These are phyloP conservation scores for Podaxis pistillaris DNA, from an alignment of 768 basidiomycete genomes.

Conservation along the genomic window DNA sequence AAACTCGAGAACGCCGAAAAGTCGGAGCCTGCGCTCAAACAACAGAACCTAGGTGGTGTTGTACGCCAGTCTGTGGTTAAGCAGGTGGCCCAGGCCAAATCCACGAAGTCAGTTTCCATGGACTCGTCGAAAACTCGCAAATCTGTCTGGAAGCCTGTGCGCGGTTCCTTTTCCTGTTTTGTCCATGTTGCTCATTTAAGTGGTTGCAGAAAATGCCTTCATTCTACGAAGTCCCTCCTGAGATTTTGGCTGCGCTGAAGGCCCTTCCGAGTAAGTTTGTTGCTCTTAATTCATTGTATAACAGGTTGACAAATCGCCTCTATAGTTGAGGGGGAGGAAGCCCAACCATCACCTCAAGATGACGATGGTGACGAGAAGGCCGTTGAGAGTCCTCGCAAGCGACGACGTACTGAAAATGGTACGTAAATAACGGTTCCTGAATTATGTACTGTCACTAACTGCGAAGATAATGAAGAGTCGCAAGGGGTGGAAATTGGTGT, in stretches of 20 bases:
- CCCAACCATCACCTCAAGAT: neutral
- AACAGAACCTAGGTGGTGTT: neutral
- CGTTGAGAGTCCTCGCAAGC: neutral
- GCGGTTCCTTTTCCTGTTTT: neutral
- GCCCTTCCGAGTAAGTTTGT: conserved; percentile 4
- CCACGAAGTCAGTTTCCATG: neutral
- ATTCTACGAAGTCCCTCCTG: neutral
- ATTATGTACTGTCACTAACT: neutral
- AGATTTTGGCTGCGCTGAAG: neutral
- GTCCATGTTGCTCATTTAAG: neutral
- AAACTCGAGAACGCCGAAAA: neutral
- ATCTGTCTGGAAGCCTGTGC: conserved; percentile 1
- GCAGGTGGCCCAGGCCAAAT: neutral
- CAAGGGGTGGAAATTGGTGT: neutral
- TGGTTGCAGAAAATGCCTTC: neutral
- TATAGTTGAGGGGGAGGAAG: conserved; percentile 6
- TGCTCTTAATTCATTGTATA: neutral
- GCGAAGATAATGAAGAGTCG: neutral
- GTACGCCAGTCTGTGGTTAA: neutral
- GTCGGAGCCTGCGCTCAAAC: neutral
- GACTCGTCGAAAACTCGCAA: neutral
- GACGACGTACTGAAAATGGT: conserved; percentile 3
- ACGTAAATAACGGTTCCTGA: neutral
- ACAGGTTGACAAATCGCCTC: neutral
- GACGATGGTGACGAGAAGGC: neutral